These are phyloP conservation scores for Leccinum subgranulosum DNA, from an alignment of 768 basidiomycete genomes.

Conservation along the genomic window DNA sequence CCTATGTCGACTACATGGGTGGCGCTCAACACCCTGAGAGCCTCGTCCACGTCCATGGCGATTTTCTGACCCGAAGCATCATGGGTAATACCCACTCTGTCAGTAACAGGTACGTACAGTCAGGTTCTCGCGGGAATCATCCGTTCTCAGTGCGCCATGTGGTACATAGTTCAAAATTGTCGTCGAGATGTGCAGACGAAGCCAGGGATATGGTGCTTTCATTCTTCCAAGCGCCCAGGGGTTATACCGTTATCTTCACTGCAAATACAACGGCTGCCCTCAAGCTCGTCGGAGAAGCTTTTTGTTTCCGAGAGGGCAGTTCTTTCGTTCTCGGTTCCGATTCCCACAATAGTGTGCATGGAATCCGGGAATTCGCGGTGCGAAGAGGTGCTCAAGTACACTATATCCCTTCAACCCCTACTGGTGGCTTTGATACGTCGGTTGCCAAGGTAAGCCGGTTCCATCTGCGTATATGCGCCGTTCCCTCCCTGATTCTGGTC, in stretches of 20 bases:
- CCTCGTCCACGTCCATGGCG: slow-evolving; percentile 65
- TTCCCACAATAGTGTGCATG: slow-evolving; percentile 83
- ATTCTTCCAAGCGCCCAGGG: slow-evolving; percentile 73
- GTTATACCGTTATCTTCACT: slow-evolving; percentile 81
- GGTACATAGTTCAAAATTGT: slow-evolving; percentile 59
- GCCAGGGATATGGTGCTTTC: slow-evolving; percentile 71
- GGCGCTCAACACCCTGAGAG: slow-evolving; percentile 78
- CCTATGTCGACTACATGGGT: slow-evolving; percentile 87
- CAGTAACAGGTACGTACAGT: slow-evolving; percentile 68
- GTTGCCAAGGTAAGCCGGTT: slow-evolving; percentile 52
- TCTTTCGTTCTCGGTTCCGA: slow-evolving; percentile 68
- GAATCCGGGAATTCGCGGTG: slow-evolving; percentile 69
- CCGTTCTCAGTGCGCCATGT: neutral
- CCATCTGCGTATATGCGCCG: slow-evolving; percentile 17
- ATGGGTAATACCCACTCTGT: slow-evolving; percentile 85
- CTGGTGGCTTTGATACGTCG: slow-evolving; percentile 60
- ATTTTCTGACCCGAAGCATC: slow-evolving; percentile 62
- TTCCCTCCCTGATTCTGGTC: slow-evolving; percentile 1
- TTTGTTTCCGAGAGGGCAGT: slow-evolving; percentile 60
- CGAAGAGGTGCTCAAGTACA: slow-evolving; percentile 51
- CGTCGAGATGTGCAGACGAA: slow-evolving; percentile 60
- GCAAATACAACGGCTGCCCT: slow-evolving; percentile 76
- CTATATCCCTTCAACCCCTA: slow-evolving; percentile 62
- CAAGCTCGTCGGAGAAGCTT: slow-evolving; percentile 80
- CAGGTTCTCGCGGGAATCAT: neutral